Base-by-base conservation (phyloP, 2,329 filamentous ascomycete species). In the Elsinoe australis region DNA sequence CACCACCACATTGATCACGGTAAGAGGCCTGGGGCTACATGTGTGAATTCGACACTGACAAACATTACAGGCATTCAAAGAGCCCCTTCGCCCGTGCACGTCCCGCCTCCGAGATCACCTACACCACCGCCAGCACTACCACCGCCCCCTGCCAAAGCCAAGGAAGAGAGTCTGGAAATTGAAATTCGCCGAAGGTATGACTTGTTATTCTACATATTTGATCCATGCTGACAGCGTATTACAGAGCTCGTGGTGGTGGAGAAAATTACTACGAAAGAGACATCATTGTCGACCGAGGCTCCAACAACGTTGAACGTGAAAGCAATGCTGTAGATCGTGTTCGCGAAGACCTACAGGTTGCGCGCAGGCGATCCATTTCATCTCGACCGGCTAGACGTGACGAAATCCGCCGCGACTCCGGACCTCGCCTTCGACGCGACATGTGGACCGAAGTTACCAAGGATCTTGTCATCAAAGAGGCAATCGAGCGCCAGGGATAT, bases 401-500 rank as follows among this genome's bases (percentile, higher is more conserved):
- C 39, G 71, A 76, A 28, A 65, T 76, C 72, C 7, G 63, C 66
- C 35, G 78, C 33, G 71, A 67, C 53, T 70, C 66, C 54, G 65
- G 68, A 31, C 59, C 53, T 8, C 55, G 54, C 7, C 35, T 48
- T 34, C 52, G 50, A 54, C 71, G 64, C 54, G 70, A 72, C 52
- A 85, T 94, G 71, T 96, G 90, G 90, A 98, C 92, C 0, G 92
- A 96, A 67, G 87, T 98, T 57, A 94, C 90, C 36, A 95, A 94
- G 68, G 89, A 95, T 56, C 69, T 96, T 28, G 87, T 96, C 12
- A 74, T 83, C 51, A 80, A 83, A 46, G 88, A 95, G 62, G 92
- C 92, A 14, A 85, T 96, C 54, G 83, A 94, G 56, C 74, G 83
- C 58, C 70, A 82, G 61, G 87, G 87, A 2, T 96, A 95, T 65